A percentile compares a stretch with the other conserved stretches of the same genome.
These are phyloP conservation scores for Colletotrichum sojae DNA, from an alignment of 2,329 filamentous ascomycete genomes.

Conservation along the genomic window DNA sequence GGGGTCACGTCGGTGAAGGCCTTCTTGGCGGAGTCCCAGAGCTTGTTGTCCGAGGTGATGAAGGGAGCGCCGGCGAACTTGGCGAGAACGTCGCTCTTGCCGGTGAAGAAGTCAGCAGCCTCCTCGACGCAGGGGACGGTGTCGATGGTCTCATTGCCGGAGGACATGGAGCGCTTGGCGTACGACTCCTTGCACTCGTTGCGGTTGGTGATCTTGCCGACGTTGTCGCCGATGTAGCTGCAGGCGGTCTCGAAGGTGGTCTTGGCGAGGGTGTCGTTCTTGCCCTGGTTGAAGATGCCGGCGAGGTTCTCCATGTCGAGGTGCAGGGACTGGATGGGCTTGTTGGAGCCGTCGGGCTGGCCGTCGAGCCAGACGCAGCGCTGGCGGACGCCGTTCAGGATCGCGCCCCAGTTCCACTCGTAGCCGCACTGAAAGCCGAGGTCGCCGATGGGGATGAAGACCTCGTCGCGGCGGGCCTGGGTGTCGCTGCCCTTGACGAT, in stretches of 20 bases:
- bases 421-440: constrained; percentile 25
- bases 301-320: constrained; percentile 28
- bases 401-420: constrained; percentile 25
- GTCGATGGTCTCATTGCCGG: constrained; percentile 7
- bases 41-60: constrained; percentile 27
- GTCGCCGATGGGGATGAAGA: constrained; percentile 26
- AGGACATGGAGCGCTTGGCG: neutral
- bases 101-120: constrained; percentile 10
- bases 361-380: constrained; percentile 29
- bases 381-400: constrained; percentile 18
- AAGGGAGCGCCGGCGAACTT: constrained; percentile 22
- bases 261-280: constrained; percentile 4
- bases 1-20: constrained; percentile 24
- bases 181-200: constrained; percentile 24
- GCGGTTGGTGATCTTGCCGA: constrained; percentile 19
- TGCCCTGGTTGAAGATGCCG: constrained; percentile 22
- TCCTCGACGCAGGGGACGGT: constrained; percentile 6
- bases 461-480: constrained; percentile 20
- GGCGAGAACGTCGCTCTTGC: neutral
- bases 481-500: constrained; percentile 23
- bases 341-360: constrained; percentile 26
- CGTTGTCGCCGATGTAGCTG: constrained; percentile 13
- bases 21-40: constrained; percentile 21
- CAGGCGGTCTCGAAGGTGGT: constrained; percentile 20
- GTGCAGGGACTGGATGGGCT: constrained; percentile 30